phyloP scores from a whole-genome alignment of 768 basidiomycete species.

The Mycena epipterygia region DNA sequence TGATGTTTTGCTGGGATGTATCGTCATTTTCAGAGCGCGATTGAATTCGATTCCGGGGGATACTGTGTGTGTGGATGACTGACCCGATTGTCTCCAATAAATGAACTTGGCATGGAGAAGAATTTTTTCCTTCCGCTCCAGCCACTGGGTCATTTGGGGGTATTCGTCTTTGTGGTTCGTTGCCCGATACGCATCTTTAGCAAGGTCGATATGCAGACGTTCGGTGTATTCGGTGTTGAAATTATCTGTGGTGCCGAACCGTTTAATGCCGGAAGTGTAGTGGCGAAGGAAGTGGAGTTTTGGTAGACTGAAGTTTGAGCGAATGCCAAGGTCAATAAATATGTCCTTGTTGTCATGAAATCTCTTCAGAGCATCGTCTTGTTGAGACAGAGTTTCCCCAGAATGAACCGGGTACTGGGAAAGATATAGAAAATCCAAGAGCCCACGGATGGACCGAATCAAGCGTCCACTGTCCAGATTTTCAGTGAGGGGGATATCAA shows the following conservation, averaged over 20 bases:
- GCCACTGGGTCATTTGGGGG: slow-evolving; percentile 48
- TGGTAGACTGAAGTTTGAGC: slow-evolving; percentile 50
- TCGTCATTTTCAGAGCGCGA: background rate
- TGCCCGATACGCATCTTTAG: slow-evolving; percentile 10
- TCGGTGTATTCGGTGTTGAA: slow-evolving; percentile 18
- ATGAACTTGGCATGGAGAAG: slow-evolving; percentile 23
- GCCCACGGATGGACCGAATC: background rate
- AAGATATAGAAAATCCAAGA: slow-evolving; percentile 3
- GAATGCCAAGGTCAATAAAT: slow-evolving; percentile 38
- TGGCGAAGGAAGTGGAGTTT: slow-evolving; percentile 50
- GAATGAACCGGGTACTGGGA: background rate
- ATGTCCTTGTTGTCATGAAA: slow-evolving; percentile 24
- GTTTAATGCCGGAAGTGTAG: slow-evolving; percentile 42
- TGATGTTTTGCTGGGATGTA: background rate
- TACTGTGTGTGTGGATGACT: background rate
- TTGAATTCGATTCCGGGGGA: background rate
- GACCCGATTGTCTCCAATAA: background rate
- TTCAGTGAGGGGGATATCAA: background rate
- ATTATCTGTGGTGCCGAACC: slow-evolving; percentile 35
- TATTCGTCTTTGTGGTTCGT: slow-evolving; percentile 24
- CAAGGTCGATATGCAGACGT: slow-evolving; percentile 9
- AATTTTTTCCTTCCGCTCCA: slow-evolving; percentile 46
- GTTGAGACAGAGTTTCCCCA: background rate
- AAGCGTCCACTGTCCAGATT: background rate
- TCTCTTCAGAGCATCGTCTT: background rate